Base-by-base conservation (phyloP, 2,329 filamentous ascomycete species). In the Chaetomium sp. region DNA sequence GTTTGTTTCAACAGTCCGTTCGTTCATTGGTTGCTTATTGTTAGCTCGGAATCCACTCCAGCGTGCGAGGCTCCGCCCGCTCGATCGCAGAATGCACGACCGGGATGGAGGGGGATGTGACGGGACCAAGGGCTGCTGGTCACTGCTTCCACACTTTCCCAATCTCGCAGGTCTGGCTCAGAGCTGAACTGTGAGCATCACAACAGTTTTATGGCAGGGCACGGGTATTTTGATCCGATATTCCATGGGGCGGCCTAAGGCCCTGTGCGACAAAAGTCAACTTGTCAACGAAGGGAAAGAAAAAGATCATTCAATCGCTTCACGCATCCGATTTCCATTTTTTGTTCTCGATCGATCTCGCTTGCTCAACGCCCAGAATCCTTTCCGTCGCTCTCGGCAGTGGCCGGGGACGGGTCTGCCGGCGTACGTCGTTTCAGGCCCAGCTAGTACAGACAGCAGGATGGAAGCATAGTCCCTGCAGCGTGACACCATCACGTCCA, bases 51-150 rank as follows among this genome's bases (percentile, higher is more conserved):
- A 35, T 54, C 27, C 27, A 35, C 27, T 49, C 19, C 38, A 45
- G 16, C 54, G 16, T 54, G 49, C n/a, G 21, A 9, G 45, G 59
- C 45, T 47, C 47, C 47, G 31, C 23, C 62, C 35, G 55, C 62
- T 59, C 62, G 62, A 63, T 63, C 49, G 62, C 62, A 63, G 50
- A 45, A 63, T 59, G 62, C 62, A 63, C 55, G 55, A 58, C 35
- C 45, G 49, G 47, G 55, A 54, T 51, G 25, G 47, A 2, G 33
- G 42, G 55, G 33, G 35, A 35, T 23, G 54, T 42, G 33, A 42
- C 29, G 33, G 21, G 54, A 27, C 29, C 9, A 19, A 54, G 4
- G 19, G 5, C 25, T 10, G n/a, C 47, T 35, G 31, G n/a, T 25
- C 19, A n/a, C 19, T 35, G 33, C 33, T 38, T 57, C 33, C 31